phyloP scores from a whole-genome alignment of 139 green algal species.

The Tetraselmis striata region DNA sequence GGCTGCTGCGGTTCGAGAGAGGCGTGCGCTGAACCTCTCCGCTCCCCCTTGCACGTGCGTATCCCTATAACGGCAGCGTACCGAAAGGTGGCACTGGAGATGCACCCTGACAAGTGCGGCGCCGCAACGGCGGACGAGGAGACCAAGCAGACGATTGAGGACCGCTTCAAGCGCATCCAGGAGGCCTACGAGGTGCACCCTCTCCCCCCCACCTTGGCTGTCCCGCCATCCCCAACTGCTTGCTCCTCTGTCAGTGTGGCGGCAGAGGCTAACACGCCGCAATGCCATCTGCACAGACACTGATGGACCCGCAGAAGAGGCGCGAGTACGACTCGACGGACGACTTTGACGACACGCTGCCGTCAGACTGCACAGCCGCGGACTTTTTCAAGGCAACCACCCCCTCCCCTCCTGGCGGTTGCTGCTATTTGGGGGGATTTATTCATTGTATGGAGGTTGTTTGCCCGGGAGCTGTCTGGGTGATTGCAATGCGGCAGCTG shows the following conservation, averaged over 20 bases:
- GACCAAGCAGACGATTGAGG: slow-evolving; percentile 45
- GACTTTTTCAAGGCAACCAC: slow-evolving; percentile 82
- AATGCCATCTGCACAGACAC: too few relatives aligned
- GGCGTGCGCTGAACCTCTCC: too few relatives aligned
- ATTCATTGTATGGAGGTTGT: too few relatives aligned
- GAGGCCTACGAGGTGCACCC: slow-evolving; percentile 68
- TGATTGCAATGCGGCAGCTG: neutral
- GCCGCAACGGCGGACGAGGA: slow-evolving; percentile 27
- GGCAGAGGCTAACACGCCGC: too few relatives aligned
- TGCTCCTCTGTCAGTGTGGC: too few relatives aligned
- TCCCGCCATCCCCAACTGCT: too few relatives aligned
- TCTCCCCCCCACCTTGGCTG: too few relatives aligned
- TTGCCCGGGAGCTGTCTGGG: too few relatives aligned
- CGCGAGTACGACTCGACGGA: slow-evolving; percentile 89
- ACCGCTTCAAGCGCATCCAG: slow-evolving; percentile 81
- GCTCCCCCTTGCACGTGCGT: too few relatives aligned
- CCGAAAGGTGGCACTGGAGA: slow-evolving; percentile 67
- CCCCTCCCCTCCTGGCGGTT: neutral
- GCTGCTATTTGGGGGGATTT: neutral
- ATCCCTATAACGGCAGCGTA: slow-evolving; percentile 51
- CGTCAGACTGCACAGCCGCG: slow-evolving; percentile 48
- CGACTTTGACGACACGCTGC: slow-evolving; percentile 91
- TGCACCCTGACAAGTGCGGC: slow-evolving; percentile 85
- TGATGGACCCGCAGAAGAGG: slow-evolving; percentile 74
- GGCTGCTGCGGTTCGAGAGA: too few relatives aligned